Evolutionary conservation across 331 rosid species (phyloP), one percentile per base, ranked within the genome.

Genomic region (Spiraea crenata): DNA sequence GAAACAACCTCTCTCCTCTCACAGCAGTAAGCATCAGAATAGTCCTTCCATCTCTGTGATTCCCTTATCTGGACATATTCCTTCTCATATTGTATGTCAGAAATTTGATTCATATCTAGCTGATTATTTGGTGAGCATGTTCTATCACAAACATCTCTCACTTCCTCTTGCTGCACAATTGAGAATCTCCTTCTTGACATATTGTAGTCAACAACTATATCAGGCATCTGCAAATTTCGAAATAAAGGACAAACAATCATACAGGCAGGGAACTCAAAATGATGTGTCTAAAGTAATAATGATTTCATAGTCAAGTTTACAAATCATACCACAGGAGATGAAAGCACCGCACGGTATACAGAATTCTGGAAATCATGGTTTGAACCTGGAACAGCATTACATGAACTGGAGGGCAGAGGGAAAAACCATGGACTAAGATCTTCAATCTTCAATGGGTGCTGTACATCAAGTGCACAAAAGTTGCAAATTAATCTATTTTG

Each of bases 321-420:
- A 25, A 62, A 68, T n/a, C 76, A 80, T 89, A 93, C 97, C 99
- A 91, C 96, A 16, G 95, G 97, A 49, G 96, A 93, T 9, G 99
- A 90, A 77, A 93, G 90, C 83, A 93, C 99, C 63, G 78, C 88
- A 1, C 92, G 97, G 69, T 85, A 93, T 46, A 81, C 81, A 5
- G 83, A 67, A 68, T 64, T 87, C 88, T 70, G 69, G 85, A 89
- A 91, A 85, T 91, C 99, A 65, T 89, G 97, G 82, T 93, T 93
- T 63, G 96, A 93, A 79, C 96, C 96, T 70, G 97, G 90, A 86
- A 73, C 63, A 12, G 74, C 84, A 74, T 84, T 86, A 78, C 95
- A 89, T 69, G 82, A 76, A 63, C 75, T 86, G 72, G 91, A 75
- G 63, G 92, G 97, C 69, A 90, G 73, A 74, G 99, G 97, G 79